Evolutionary conservation across 2,329 filamentous ascomycete genomes (phyloP), one percentile per base, ranked within the genome.

Genomic region (Fusarium duplospermum): DNA sequence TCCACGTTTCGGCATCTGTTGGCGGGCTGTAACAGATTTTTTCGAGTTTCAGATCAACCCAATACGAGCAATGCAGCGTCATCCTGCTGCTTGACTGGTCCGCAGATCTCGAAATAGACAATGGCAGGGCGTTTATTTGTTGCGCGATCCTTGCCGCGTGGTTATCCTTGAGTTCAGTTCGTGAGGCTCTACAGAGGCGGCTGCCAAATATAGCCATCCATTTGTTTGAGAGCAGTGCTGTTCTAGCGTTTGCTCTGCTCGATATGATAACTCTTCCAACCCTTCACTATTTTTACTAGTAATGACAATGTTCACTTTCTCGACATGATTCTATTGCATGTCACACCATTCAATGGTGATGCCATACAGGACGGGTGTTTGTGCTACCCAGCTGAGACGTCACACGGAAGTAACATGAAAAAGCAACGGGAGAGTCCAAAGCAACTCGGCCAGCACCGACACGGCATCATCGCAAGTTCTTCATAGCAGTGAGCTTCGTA

Each of bases 1-100:
- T 66, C 66, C 64, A 69, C 20, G 68, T 74, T 74, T 74, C 68
- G 61, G 38, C 24, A 47, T 62, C 56, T 45, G 33, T 36, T 54
- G 61, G 33, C 47, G 24, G 57, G 47, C 35, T 58, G 62, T 64
- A 57, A 45, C 36, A 45, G 62, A 58, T 35, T 27, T 40, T 62
- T 40, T 62, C 22, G 36, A 66, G 68, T 69, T 61, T 69, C 64
- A 42, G 29, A 62, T 63, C 67, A 22, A n/a, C 14, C 47, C 47
- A 54, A 54, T 27, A 63, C 47, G 61, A 56, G 24, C 52, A 31
- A n/a, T 31, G 20, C 24, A 47, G 40, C 29, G 35, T 11, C 24
- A 22, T 56, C 35, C 27, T 57, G 35, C 27, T 33, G 24, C 27
- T 42, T 57, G 16, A 38, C 20, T 16, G 42, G 20, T 11, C 20